Base-by-base conservation (phyloP, 345 rosid genomes). In the Bruguiera sexangula region DNA sequence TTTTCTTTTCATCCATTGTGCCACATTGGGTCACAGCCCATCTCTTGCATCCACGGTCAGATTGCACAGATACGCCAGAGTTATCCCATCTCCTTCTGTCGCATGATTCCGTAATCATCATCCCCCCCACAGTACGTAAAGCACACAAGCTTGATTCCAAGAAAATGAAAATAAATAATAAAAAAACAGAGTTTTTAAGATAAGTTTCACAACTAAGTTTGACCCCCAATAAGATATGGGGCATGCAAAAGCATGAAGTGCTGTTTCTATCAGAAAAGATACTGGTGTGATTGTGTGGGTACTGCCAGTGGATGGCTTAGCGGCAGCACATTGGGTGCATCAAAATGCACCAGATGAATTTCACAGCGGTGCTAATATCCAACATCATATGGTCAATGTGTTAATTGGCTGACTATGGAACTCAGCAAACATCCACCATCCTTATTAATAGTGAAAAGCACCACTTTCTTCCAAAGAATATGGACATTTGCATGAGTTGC, bases 31-130 rank as follows among this genome's bases (percentile, higher is more conserved):
- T 48, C 62, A 10, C 13, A 46, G 36, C 34, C 79, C 81, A 76
- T 80, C 63, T 60, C 73, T 75, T 75, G 76, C 79, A 67, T 78
- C 59, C 68, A 64, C 50, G 70, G 31, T 6, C 74, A 67, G 62
- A 54, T 32, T 69, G 74, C 83, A 71, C 69, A 80, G 77, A 73
- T 75, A 24, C 58, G 62, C 67, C 22, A 63, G 48, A 53, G 60
- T 62, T 63, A 67, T 73, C 80, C 70, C 63, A 58, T 72, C 52
- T 69, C 78, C 61, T 67, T 32, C 67, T 59, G 34, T 65, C 10
- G 30, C 11, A 30, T 9, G 59, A 55, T 22, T 55, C 59, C 11
- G 16, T 22, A 50, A 24, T 34, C n/a, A 32, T 36, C 52, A 60
- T 43, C 19, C 3, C 50, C 50, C 50, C 68, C 26, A 10, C 27